These are phyloP conservation scores for Furcasterigmium sp. DNA, from an alignment of 2,329 filamentous ascomycete species.

Conservation along the genomic window DNA sequence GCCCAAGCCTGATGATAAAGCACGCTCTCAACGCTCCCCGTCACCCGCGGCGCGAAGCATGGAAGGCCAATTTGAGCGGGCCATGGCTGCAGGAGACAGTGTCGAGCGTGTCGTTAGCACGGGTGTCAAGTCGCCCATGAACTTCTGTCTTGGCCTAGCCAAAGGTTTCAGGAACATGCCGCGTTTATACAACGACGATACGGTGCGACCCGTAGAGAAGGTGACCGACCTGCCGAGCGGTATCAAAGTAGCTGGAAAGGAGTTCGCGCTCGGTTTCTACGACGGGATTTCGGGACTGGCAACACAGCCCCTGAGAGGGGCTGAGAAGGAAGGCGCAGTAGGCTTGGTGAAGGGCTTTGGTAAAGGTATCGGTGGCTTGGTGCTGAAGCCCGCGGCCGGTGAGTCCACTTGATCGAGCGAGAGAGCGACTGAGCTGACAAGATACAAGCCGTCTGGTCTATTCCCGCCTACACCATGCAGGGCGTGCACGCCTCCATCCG, in stretches of 20 bases:
- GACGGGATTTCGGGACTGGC: conserved; percentile 78
- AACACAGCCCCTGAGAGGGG: conserved; percentile 66
- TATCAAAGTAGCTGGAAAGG: conserved; percentile 70
- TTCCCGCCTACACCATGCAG: conserved; percentile 79
- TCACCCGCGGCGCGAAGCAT: conserved; percentile 11
- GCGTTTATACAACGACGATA: conserved; percentile 78
- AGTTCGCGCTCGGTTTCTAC: conserved; percentile 71
- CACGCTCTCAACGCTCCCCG: conserved; percentile 15
- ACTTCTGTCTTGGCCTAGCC: conserved; percentile 76
- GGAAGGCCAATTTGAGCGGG: conserved; percentile 42
- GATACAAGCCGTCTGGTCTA: conserved; percentile 52
- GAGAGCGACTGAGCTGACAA: not conserved
- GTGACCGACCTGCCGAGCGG: conserved; percentile 75
- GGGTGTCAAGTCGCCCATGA: conserved; percentile 76
- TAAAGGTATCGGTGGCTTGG: conserved; percentile 75
- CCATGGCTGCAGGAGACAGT: conserved; percentile 60
- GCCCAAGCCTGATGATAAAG: too few species aligned
- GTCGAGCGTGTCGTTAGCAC: conserved; percentile 68
- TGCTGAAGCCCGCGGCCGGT: conserved; percentile 79
- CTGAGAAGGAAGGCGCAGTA: conserved; percentile 36
- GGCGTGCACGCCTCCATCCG: conserved; percentile 74
- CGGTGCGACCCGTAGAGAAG: conserved; percentile 70
- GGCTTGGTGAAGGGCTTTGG: conserved; percentile 77
- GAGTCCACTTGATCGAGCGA: conserved; percentile 22
- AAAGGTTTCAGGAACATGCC: conserved; percentile 88